These are phyloP conservation scores for Gaertneriomyces semiglobifer DNA, from an alignment of 192 early-diverging fungal genomes.

Conservation along the genomic window DNA sequence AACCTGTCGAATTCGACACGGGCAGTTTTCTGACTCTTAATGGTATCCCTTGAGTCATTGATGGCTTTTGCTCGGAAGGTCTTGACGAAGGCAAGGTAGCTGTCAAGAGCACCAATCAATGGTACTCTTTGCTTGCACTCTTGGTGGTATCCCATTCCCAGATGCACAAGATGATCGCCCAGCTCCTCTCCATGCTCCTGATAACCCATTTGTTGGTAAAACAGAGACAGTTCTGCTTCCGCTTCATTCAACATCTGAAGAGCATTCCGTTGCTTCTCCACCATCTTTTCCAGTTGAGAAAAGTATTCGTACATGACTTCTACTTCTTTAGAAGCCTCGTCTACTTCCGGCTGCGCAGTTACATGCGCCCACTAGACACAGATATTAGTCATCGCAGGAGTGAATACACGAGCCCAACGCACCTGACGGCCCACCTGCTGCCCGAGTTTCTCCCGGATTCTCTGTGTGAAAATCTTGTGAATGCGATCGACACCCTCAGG, in stretches of 20 bases:
- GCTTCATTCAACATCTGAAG: slow-evolving; percentile 45
- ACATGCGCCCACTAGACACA: slow-evolving; percentile 38
- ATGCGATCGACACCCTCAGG: slow-evolving; percentile 44
- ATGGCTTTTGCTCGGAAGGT: slow-evolving; percentile 52
- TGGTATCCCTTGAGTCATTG: slow-evolving; percentile 45
- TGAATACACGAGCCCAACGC: not conserved
- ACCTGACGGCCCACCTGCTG: slow-evolving; percentile 26
- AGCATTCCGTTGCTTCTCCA: slow-evolving; percentile 35
- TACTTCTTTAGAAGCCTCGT: slow-evolving; percentile 47
- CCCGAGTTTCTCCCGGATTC: slow-evolving; percentile 43
- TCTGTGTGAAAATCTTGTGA: slow-evolving; percentile 48
- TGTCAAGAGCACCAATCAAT: slow-evolving; percentile 34
- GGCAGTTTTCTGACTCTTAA: slow-evolving; percentile 42
- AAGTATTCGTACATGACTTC: slow-evolving; percentile 46
- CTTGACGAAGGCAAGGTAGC: slow-evolving; percentile 39
- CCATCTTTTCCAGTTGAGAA: slow-evolving; percentile 37
- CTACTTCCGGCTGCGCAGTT: slow-evolving; percentile 54
- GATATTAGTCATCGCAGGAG: not conserved
- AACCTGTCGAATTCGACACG: slow-evolving; percentile 48
- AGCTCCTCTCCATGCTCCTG: slow-evolving; percentile 47
- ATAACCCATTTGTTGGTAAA: slow-evolving; percentile 54
- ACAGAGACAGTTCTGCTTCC: slow-evolving; percentile 47
- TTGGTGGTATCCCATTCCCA: slow-evolving; percentile 28
- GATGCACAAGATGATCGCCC: slow-evolving; percentile 39
- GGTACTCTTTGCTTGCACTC: slow-evolving; percentile 37